Base-by-base conservation (phyloP, 352 stramenopile species). In the Globisporangium paroecandrum region DNA sequence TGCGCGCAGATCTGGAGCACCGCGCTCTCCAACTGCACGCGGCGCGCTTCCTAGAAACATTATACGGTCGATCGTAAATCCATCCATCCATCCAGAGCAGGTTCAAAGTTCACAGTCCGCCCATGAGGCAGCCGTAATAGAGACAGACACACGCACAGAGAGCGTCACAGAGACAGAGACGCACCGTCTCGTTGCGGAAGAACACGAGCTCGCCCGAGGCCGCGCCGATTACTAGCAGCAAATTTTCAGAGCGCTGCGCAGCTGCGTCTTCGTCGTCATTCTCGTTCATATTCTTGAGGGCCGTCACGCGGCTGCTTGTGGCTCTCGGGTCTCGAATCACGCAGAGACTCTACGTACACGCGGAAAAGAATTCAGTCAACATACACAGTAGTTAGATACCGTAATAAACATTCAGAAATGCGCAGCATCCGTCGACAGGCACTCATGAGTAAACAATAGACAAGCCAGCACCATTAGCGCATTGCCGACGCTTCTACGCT, bases 141-240 rank as follows among this genome's bases (percentile, higher is more conserved):
- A 47, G 41, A 27, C 46, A 54, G 46, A 54, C 46, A 25, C 5
- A 54, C 6, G 13, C 13, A 27, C 20, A 25, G 41, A 20, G 41
- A 49, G 15, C 15, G 22, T 47, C 22, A 58, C 25, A 32, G 25
- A 51, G 6, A 24, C n/a, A 57, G 20, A 46, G 3, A 60, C 60
- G 59, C 41, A 71, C 69, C 70, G 82, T 64, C 12, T 82, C 69
- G 38, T 79, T 71, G 32, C 67, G 74, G 58, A 87, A 72, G 58
- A 89, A 70, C 43, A 88, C 78, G 46, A 89, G 64, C 64, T 81
- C 77, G 13, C 79, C 79, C 10, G 59, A 58, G 0, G 76, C 72
- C 9, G 77, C 79, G 43, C 79, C 81, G 10, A 76, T 71, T 41
- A 81, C 34, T 13, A 89, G 62, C 62, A 87, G 57, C 55, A 70